phyloP scores from a whole-genome alignment of 2,329 filamentous ascomycete species.

The Botrytis squamosa region DNA sequence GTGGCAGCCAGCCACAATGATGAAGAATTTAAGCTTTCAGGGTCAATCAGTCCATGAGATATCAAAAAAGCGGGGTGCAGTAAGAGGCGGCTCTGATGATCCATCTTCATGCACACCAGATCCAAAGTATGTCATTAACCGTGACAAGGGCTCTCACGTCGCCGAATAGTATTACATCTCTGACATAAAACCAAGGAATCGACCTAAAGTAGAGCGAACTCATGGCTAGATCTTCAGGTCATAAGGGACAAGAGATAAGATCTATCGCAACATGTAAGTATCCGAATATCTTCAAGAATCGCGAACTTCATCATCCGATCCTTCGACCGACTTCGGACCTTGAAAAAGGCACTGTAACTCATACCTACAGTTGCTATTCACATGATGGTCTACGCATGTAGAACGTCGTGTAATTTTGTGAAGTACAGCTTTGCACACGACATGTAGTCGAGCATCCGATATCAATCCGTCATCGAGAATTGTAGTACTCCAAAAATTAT shows the following conservation, averaged over 20 bases:
- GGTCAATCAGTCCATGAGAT: conserved; percentile 1
- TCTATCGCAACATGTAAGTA: conserved; percentile 12
- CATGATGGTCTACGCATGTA: conserved; percentile 13
- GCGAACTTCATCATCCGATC: background rate
- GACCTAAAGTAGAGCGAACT: background rate
- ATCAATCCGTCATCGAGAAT: background rate
- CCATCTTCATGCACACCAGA: conserved; percentile 16
- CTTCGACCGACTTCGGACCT: conserved; percentile 17
- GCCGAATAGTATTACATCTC: conserved; percentile 15
- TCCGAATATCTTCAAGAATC: background rate
- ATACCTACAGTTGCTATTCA: conserved; percentile 12
- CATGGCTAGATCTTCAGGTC: conserved; percentile 7
- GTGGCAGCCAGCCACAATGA: conserved; percentile 5
- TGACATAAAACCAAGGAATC: conserved; percentile 10
- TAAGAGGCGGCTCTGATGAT: conserved; percentile 12
- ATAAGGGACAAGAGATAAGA: conserved; percentile 6
- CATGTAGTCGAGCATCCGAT: background rate
- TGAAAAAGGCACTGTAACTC: background rate
- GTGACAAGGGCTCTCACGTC: background rate
- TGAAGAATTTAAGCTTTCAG: conserved; percentile 9
- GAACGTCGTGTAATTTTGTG: background rate
- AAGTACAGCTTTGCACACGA: background rate
- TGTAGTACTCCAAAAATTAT: background rate
- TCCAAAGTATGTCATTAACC: conserved; percentile 3
- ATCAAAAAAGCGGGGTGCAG: conserved; percentile 7